phyloP scores from a whole-genome alignment of 441 rosid genomes.

The Corymbia calophylla region DNA sequence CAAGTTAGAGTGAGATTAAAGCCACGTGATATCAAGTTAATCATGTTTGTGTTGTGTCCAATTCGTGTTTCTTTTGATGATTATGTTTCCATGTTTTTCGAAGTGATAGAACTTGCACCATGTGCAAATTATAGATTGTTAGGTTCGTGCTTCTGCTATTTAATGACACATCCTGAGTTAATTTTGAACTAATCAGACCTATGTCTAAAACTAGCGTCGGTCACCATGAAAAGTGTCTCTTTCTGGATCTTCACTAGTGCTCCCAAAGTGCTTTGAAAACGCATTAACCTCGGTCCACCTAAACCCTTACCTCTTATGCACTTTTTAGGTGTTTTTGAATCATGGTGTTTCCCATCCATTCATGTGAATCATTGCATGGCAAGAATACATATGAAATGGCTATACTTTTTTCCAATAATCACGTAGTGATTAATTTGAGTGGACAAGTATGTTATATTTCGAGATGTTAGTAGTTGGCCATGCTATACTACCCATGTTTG shows the following conservation, averaged over 20 bases:
- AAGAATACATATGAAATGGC: not conserved
- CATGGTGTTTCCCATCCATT: not conserved
- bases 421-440: not conserved
- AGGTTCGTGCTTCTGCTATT: not conserved
- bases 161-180: not conserved
- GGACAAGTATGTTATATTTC: not conserved
- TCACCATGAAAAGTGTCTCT: not conserved
- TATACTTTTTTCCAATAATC: not conserved
- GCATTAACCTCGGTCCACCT: not conserved
- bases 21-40: not conserved
- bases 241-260: not conserved
- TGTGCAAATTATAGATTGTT: not conserved
- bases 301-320: not conserved
- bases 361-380: not conserved
- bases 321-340: not conserved
- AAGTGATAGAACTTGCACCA: not conserved
- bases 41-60: not conserved
- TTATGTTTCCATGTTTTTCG: not conserved
- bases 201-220: not conserved
- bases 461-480: not conserved
- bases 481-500: not conserved
- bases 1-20: not conserved
- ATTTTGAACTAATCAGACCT: not conserved
- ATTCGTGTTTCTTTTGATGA: not conserved
- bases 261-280: not conserved